phyloP scores from a whole-genome alignment of 108 stramenopile species.

The Skeletonema costatum region DNA sequence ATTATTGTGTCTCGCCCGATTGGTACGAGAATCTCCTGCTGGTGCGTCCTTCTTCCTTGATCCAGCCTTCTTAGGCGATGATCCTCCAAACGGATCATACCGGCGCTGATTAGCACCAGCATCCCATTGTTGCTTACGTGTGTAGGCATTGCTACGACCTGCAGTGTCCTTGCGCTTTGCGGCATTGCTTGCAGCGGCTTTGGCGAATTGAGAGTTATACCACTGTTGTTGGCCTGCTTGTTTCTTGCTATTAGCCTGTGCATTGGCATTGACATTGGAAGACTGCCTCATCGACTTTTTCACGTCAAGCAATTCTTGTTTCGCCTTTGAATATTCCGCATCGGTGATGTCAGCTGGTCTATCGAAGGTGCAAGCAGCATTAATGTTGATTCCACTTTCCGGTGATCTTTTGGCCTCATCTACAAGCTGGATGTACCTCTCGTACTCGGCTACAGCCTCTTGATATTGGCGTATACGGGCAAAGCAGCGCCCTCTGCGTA shows the following conservation, averaged over 20 bases:
- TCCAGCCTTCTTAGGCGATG: conserved; percentile 32
- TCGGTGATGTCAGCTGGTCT: conserved; percentile 64
- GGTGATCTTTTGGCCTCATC: conserved; percentile 55
- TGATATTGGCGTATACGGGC: conserved; percentile 62
- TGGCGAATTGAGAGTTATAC: conserved; percentile 50
- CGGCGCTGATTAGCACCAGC: conserved; percentile 43
- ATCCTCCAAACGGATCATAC: conserved; percentile 72
- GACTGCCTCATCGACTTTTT: conserved; percentile 50
- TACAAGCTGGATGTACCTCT: conserved; percentile 67
- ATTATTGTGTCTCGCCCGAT: conserved; percentile 19
- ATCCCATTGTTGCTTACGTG: conserved; percentile 25
- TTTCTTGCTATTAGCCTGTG: conserved; percentile 28
- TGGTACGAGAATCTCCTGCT: conserved; percentile 1
- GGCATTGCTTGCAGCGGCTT: conserved; percentile 38
- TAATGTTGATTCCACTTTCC: conserved; percentile 16
- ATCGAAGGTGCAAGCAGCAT: conserved; percentile 71
- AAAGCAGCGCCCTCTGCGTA: conserved; percentile 82
- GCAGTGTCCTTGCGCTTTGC: conserved; percentile 34
- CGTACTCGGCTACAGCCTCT: conserved; percentile 74
- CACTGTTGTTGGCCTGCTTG: conserved; percentile 43
- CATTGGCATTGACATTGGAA: conserved; percentile 27
- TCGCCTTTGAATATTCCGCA: conserved; percentile 51
- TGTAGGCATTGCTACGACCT: conserved; percentile 24
- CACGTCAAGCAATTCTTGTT: conserved; percentile 68
- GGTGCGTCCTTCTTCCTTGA: conserved; percentile 24